phyloP scores from a whole-genome alignment of 2,329 filamentous ascomycete genomes.

The Incumbomyces lentus region DNA sequence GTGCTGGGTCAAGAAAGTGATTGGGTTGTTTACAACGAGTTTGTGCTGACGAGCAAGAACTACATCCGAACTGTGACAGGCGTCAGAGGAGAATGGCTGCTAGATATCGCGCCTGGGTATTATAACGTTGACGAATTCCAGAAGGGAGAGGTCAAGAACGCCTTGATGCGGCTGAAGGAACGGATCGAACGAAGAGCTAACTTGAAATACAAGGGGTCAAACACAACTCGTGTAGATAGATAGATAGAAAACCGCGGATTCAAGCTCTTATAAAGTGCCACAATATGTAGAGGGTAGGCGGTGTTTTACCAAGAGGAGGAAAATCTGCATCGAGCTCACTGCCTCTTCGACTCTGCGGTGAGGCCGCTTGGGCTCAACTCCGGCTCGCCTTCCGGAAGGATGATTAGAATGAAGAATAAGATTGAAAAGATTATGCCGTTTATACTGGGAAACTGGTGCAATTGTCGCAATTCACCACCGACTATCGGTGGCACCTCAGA shows the following conservation, averaged over 20 bases:
- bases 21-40: conserved; percentile 98
- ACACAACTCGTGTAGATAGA: conserved; percentile 1
- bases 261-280: not conserved
- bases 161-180: conserved; percentile 44
- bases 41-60: conserved; percentile 95
- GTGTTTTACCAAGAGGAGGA: no score
- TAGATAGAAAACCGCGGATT: no score
- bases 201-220: conserved; percentile 25
- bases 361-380: no score
- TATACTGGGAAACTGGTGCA: no score
- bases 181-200: conserved; percentile 46
- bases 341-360: no score
- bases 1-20: conserved; percentile 81
- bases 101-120: conserved; percentile 89
- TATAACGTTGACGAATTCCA: conserved; percentile 75
- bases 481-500: no score
- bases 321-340: no score
- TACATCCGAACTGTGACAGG: conserved; percentile 91
- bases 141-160: conserved; percentile 74
- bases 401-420: no score
- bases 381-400: no score
- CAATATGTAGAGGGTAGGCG: no score
- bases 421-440: no score
- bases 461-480: no score
- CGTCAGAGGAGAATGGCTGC: conserved; percentile 85